phyloP scores from a whole-genome alignment of 768 basidiomycete genomes.

The Boletus subparvulus region DNA sequence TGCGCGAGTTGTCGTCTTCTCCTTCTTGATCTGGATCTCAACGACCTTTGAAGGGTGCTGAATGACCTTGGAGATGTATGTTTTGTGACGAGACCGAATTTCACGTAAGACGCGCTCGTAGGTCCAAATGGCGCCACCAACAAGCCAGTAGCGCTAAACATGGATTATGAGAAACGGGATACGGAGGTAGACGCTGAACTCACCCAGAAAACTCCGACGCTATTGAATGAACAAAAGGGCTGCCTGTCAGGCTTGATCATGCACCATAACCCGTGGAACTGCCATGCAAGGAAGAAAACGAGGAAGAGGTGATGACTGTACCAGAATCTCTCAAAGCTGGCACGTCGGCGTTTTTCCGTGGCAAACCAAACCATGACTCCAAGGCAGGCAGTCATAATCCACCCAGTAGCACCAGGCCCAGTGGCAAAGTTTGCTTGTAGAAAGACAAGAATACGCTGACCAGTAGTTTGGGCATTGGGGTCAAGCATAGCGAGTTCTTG shows the following conservation, averaged over 20 bases:
- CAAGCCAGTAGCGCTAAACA: constrained; percentile 80
- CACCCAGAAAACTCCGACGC: constrained; percentile 95
- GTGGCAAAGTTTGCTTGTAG: constrained; percentile 76
- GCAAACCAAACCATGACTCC: constrained; percentile 85
- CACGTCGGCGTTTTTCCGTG: constrained; percentile 72
- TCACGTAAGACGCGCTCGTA: constrained; percentile 89
- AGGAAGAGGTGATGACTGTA: constrained; percentile 88
- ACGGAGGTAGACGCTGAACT: constrained; percentile 23
- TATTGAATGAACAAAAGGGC: constrained; percentile 82
- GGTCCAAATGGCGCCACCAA: constrained; percentile 85
- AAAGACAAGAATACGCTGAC: constrained; percentile 65
- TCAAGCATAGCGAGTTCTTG: constrained; percentile 59
- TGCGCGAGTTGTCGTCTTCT: constrained; percentile 76
- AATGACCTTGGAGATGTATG: constrained; percentile 92
- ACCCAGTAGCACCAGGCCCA: constrained; percentile 80
- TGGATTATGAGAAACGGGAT: constrained; percentile 4
- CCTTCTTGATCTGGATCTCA: constrained; percentile 98
- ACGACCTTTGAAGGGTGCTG: constrained; percentile 93
- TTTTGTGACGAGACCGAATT: constrained; percentile 84
- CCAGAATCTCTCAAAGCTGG: constrained; percentile 88
- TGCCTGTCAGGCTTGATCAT: constrained; percentile 91
- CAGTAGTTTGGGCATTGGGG: constrained; percentile 50
- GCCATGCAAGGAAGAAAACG: constrained; percentile 92
- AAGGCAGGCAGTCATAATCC: constrained; percentile 80
- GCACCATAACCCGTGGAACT: constrained; percentile 95